phyloP scores from a whole-genome alignment of 2,329 filamentous ascomycete species.

The Daldinia sp. region DNA sequence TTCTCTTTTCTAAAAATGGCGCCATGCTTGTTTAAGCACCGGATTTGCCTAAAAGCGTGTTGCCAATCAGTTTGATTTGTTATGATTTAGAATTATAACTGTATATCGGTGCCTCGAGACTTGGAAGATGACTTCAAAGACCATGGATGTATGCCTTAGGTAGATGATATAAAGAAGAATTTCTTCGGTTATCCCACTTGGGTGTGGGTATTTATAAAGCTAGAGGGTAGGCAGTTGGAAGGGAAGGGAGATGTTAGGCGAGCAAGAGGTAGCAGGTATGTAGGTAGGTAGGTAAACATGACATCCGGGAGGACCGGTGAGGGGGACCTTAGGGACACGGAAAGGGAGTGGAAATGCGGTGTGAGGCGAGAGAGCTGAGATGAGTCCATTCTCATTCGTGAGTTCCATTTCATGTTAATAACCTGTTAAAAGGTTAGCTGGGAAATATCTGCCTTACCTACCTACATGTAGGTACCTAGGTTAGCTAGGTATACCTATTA shows the following conservation, averaged over 20 bases:
- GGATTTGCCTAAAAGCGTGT: background rate
- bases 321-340: background rate
- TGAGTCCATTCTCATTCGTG: too few relatives aligned
- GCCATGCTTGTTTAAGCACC: slow-evolving; percentile 25
- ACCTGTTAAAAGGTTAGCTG: too few relatives aligned
- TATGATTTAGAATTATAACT: background rate
- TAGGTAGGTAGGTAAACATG: background rate
- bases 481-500: background rate
- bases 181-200: background rate
- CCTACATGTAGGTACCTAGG: background rate
- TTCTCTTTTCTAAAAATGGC: slow-evolving; percentile 22
- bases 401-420: background rate
- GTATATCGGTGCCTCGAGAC: background rate
- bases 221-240: background rate
- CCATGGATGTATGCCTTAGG: too few relatives aligned
- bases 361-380: slow-evolving; percentile 12
- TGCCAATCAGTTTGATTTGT: slow-evolving; percentile 11
- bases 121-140: background rate
- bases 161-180: too few relatives aligned
- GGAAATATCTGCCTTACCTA: too few relatives aligned
- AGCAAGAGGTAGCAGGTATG: too few relatives aligned
- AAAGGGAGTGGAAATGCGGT: slow-evolving; percentile 16
- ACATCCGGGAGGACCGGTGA: slow-evolving; percentile 13
- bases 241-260: too few relatives aligned
- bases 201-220: background rate